Conservation (phyloP, 139 green algal genomes). For the Coelastrella sp. region DNA sequence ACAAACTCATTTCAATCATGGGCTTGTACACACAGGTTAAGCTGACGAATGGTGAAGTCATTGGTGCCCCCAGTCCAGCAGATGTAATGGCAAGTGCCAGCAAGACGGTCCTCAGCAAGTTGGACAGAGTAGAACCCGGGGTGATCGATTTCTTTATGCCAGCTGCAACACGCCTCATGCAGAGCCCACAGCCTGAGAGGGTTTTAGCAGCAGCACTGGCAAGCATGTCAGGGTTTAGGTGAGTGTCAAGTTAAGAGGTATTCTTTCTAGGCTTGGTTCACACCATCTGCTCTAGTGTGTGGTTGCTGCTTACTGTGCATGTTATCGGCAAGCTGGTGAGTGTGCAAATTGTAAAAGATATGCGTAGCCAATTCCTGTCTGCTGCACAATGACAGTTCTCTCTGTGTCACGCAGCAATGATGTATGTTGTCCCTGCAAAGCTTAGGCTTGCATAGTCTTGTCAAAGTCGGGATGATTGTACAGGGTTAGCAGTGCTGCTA, state of each 20-base stretch:
- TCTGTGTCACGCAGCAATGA: too few relatives aligned
- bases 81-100: conserved; percentile 60
- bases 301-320: too few relatives aligned
- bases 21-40: conserved; percentile 36
- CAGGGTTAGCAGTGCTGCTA: neutral
- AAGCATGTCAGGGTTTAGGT: conserved; percentile 87
- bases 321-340: too few relatives aligned
- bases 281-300: neutral
- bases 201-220: conserved; percentile 90
- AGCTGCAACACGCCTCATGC: conserved; percentile 83
- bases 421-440: too few relatives aligned
- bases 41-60: conserved; percentile 54
- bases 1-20: neutral
- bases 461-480: too few relatives aligned
- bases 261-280: neutral
- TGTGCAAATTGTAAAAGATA: too few relatives aligned
- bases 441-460: too few relatives aligned
- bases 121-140: conserved; percentile 78
- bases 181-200: conserved; percentile 62
- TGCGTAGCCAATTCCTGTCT: too few relatives aligned
- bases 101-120: conserved; percentile 70
- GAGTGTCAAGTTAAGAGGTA: conserved; percentile 17
- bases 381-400: too few relatives aligned
- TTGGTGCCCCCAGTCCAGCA: conserved; percentile 52
- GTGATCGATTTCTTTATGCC: conserved; percentile 90